phyloP scores from a whole-genome alignment of 371 early-diverging fungal species.

The Synchytrium microbalum region DNA sequence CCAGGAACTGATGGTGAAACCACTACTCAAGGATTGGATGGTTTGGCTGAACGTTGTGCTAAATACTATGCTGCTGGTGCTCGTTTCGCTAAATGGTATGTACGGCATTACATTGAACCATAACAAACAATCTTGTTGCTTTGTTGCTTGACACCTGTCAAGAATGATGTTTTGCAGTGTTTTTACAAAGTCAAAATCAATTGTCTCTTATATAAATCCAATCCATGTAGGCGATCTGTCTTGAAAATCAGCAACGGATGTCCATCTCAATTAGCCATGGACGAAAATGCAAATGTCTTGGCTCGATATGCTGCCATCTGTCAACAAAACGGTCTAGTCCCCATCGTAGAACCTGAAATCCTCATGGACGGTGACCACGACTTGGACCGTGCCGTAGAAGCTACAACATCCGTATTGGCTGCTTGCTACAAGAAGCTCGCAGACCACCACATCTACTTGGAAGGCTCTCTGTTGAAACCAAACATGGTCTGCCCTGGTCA shows the following conservation, averaged over 20 bases:
- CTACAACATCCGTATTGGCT: constrained; percentile 44
- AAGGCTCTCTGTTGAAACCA: constrained; percentile 56
- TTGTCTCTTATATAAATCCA: constrained; percentile 1
- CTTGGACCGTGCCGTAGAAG: constrained; percentile 39
- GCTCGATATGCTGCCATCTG: constrained; percentile 60
- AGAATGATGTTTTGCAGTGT: not conserved
- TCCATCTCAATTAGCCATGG: constrained; percentile 44
- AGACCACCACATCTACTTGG: constrained; percentile 49
- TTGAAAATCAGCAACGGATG: constrained; percentile 39
- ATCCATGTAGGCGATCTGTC: constrained; percentile 34
- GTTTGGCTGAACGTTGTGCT: constrained; percentile 43
- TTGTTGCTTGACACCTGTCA: not conserved
- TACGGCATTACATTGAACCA: not conserved
- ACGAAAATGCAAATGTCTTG: constrained; percentile 54
- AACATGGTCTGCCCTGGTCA: constrained; percentile 58
- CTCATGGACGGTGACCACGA: constrained; percentile 57
- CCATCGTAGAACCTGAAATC: constrained; percentile 67
- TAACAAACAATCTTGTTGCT: not conserved
- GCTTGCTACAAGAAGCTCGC: constrained; percentile 43
- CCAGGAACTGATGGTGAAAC: constrained; percentile 50
- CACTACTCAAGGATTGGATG: constrained; percentile 57
- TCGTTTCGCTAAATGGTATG: constrained; percentile 59
- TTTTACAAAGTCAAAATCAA: not conserved
- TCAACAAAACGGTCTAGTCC: constrained; percentile 52
- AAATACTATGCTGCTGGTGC: constrained; percentile 45